These are phyloP conservation scores for Lumnitzera littorea DNA, from an alignment of 345 rosid species.

Conservation along the genomic window DNA sequence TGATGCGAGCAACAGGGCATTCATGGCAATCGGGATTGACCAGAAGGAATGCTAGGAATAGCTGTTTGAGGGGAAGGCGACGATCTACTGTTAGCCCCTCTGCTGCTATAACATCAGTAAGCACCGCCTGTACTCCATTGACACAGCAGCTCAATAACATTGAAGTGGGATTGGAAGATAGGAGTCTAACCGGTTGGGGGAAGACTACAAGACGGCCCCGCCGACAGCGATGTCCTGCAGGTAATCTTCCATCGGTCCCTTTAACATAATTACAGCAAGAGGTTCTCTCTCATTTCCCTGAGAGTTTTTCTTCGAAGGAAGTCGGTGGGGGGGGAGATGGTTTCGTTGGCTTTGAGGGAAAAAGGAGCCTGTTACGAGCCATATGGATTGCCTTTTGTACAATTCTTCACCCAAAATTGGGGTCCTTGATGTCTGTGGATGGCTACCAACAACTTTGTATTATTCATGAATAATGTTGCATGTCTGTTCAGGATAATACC, in stretches of 20 bases:
- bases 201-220: constrained; percentile 90
- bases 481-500: constrained; percentile 18
- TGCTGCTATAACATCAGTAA: constrained; percentile 32
- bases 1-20: constrained; percentile 79
- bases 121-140: constrained; percentile 35
- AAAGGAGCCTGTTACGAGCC: neutral
- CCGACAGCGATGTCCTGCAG: constrained; percentile 85
- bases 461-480: constrained; percentile 42
- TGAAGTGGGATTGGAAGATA: constrained; percentile 68
- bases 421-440: constrained; percentile 29
- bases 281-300: neutral
- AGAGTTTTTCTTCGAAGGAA: neutral
- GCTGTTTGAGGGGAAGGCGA: constrained; percentile 71
- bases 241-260: constrained; percentile 53
- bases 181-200: constrained; percentile 90
- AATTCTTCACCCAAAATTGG: constrained; percentile 32
- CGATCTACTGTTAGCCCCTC: constrained; percentile 33
- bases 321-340: neutral
- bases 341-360: neutral
- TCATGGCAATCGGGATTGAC: constrained; percentile 64
- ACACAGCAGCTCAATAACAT: constrained; percentile 46
- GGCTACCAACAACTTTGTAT: constrained; percentile 31
- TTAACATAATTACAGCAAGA: constrained; percentile 29
- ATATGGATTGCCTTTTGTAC: constrained; percentile 34
- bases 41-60: constrained; percentile 70